Evolutionary conservation across 1,284 basidiomycete species (phyloP).

Genomic region (Ustilago bromivora): DNA sequence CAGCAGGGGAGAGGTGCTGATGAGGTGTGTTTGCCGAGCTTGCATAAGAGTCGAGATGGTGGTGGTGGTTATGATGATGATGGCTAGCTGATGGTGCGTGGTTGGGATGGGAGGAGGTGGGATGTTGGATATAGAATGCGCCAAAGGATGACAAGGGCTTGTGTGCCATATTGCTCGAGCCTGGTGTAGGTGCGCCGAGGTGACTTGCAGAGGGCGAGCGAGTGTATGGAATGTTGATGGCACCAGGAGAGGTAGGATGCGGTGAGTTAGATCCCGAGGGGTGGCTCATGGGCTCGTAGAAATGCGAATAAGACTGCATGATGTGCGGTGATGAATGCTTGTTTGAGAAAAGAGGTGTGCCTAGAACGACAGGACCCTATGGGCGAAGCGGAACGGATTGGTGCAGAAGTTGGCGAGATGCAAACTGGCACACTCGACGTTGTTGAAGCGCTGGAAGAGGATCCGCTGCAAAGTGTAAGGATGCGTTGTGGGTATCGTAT

Average conservation of each 20-base stretch:
- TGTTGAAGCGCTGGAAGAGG: not conserved
- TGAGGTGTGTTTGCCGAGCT: constrained; percentile 47
- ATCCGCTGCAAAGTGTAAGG: not conserved
- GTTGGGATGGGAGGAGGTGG: constrained; percentile 22
- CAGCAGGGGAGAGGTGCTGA: constrained; percentile 45
- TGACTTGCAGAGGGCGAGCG: constrained; percentile 37
- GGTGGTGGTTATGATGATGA: constrained; percentile 18
- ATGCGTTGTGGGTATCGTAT: not conserved
- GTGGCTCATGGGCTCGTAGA: constrained; percentile 43
- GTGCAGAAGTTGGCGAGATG: not conserved
- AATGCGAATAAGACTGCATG: constrained; percentile 51
- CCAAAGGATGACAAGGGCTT: constrained; percentile 47
- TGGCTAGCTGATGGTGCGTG: constrained; percentile 15
- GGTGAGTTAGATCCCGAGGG: constrained; percentile 33
- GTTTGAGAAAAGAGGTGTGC: not conserved
- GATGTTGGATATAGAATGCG: constrained; percentile 53
- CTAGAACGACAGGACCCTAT: not conserved
- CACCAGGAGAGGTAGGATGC: constrained; percentile 41
- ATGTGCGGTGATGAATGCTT: constrained; percentile 6
- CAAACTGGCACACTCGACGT: constrained; percentile 3
- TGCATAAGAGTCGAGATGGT: constrained; percentile 42
- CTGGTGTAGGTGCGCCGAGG: constrained; percentile 21
- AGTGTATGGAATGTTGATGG: constrained; percentile 48
- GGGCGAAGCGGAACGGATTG: not conserved
- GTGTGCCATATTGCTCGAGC: constrained; percentile 20